Evolutionary conservation across 495 filamentous ascomycete genomes (phyloP).

Genomic region (Penicillium arizonense): DNA sequence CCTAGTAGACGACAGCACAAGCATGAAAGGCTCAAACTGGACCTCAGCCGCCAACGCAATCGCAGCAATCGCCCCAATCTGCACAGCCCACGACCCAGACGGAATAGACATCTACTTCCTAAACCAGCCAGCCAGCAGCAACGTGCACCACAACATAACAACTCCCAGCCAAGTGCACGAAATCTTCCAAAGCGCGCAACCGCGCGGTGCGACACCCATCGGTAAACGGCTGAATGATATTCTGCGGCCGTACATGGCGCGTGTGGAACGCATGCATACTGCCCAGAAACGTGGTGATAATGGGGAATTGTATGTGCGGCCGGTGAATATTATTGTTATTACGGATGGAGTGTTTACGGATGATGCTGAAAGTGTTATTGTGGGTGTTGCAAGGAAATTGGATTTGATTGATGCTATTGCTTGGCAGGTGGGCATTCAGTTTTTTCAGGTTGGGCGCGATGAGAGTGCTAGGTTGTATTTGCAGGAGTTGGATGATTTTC

Average conservation of each 20-base stretch:
- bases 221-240: conserved; percentile 72
- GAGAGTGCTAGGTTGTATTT: conserved; percentile 60
- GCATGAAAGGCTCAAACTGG: conserved; percentile 83
- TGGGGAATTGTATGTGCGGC: conserved; percentile 52
- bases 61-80: conserved; percentile 77
- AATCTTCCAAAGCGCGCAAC: conserved; percentile 66
- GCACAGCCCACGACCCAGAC: conserved; percentile 76
- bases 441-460: conserved; percentile 92
- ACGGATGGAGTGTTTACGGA: conserved; percentile 89
- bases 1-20: conserved; percentile 88
- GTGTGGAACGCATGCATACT: conserved; percentile 38
- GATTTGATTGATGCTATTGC: conserved; percentile 69
- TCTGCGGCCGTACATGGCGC: conserved; percentile 65
- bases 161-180: conserved; percentile 50
- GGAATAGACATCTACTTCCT: conserved; percentile 97
- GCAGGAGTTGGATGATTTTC: conserved; percentile 73
- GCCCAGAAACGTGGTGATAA: conserved; percentile 33
- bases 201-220: conserved; percentile 70
- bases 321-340: conserved; percentile 90
- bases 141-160: conserved; percentile 56
- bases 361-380: conserved; percentile 72
- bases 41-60: conserved; percentile 71
- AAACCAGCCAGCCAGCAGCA: conserved; percentile 50
- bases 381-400: conserved; percentile 63
- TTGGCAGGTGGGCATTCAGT: conserved; percentile 92